Base-by-base conservation (phyloP, 73 alveolate genomes). In the Effrenium voratum region DNA sequence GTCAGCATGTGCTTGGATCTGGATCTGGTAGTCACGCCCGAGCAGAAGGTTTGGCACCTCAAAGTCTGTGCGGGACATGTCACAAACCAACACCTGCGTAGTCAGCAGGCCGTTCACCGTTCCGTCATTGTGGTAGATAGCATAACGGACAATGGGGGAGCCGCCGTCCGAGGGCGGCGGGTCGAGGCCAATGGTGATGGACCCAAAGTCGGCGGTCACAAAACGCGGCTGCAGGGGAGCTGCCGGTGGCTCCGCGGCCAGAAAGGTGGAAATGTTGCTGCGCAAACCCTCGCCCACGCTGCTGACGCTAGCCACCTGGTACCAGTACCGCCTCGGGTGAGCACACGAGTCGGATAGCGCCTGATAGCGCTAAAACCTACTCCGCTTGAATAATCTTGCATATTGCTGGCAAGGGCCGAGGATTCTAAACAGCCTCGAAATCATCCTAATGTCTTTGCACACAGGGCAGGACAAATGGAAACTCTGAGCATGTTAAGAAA, bases 91-190 rank as follows among this genome's bases (percentile, higher is more conserved):
- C 50, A 90, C 87, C 41, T 90, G 96, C 16, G 96, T 90, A 44
- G 45, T 90, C 50, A 90, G 79, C 40, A 60, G 26, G 50, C 96
- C 96, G 28, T 90, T 90, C 75, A 90, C 96, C 19, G 96, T 90
- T 32, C 96, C 96, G 45, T 90, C 96, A 30, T 90, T 90, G 72
- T 46, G 96, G n/a, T 90, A 90, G 96, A 90, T 90, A 43, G 82
- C 96, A n/a, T 90, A 90, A 30, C 63, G 68, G 85, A 87, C 84
- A 28, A 63, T 85, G 43, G 94, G 94, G 3, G 94, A 85, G 12
- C 95, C 96, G 43, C 96, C 96, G 45, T 90, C 96, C 44, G 96
- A 90, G 28, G 96, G 96, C 0, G 96, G 96, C 36, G 96, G 96
- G 16, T 90, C 96, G 52, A 90, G 43, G n/a, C 72, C 95, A 22